These are phyloP conservation scores for Sclerotinia trifoliorum DNA, from an alignment of 2,329 filamentous ascomycete species.

Conservation along the genomic window DNA sequence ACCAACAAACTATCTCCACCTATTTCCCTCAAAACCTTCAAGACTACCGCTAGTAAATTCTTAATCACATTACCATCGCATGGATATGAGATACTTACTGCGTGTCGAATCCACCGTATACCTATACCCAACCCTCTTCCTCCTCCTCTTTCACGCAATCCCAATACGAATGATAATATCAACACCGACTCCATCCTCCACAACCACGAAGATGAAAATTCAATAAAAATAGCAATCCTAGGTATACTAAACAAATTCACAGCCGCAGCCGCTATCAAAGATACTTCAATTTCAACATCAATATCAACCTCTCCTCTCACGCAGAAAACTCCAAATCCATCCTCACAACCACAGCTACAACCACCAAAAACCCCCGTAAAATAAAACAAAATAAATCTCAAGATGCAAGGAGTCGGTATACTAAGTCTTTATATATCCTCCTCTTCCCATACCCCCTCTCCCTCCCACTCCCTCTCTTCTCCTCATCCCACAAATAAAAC, in stretches of 20 bases:
- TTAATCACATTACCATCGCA: background rate
- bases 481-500: too few relatives aligned
- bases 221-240: background rate
- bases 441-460: too few relatives aligned
- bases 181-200: too few relatives aligned
- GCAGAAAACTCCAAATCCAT: too few relatives aligned
- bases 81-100: background rate
- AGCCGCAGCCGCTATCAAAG: background rate
- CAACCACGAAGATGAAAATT: background rate
- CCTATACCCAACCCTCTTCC: background rate
- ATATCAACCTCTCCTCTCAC: background rate
- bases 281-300: background rate
- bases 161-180: too few relatives aligned
- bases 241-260: background rate
- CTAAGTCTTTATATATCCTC: background rate
- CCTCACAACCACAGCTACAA: background rate
- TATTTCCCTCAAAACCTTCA: background rate
- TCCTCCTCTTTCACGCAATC: background rate
- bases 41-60: background rate
- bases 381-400: background rate
- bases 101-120: background rate
- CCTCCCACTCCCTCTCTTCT: rapidly evolving
- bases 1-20: background rate
- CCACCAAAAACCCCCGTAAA: too few relatives aligned
- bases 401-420: background rate